Evolutionary conservation across 2,329 filamentous ascomycete species (phyloP).

Genomic region (Cytospora piceicola): DNA sequence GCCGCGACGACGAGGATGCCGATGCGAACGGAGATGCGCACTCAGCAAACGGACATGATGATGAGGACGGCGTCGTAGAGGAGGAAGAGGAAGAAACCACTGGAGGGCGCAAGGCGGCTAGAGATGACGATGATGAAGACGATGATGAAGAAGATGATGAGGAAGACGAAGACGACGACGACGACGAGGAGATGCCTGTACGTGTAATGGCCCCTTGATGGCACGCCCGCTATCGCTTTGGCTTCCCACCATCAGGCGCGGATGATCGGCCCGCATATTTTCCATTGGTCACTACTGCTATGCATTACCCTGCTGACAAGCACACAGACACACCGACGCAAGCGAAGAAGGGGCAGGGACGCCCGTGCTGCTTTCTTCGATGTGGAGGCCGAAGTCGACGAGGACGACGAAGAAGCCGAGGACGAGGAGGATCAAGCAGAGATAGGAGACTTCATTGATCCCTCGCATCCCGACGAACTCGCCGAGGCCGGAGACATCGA

Average conservation of each 20-base stretch:
- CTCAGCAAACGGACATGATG: slow-evolving; percentile 29
- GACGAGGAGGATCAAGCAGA: slow-evolving; percentile 88
- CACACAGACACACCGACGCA: slow-evolving; percentile 68
- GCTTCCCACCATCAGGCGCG: not conserved
- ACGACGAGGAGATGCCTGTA: slow-evolving; percentile 32
- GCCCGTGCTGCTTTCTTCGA: slow-evolving; percentile 88
- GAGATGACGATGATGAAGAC: slow-evolving; percentile 39
- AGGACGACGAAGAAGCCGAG: slow-evolving; percentile 85
- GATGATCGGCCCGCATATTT: not conserved
- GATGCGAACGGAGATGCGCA: slow-evolving; percentile 31
- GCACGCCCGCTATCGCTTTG: not conserved
- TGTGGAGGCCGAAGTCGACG: slow-evolving; percentile 97
- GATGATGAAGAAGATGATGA: slow-evolving; percentile 42
- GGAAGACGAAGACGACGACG: slow-evolving; percentile 35
- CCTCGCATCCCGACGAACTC: slow-evolving; percentile 88
- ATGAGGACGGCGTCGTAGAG: slow-evolving; percentile 52
- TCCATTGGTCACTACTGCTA: not conserved
- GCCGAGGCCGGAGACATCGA: slow-evolving; percentile 78
- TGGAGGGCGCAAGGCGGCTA: slow-evolving; percentile 33
- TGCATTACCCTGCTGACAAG: not conserved
- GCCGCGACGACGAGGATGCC: slow-evolving; percentile 37
- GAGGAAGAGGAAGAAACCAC: slow-evolving; percentile 52
- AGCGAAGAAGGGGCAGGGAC: slow-evolving; percentile 69
- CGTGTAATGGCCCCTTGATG: not conserved
- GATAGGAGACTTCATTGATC: slow-evolving; percentile 81